These are phyloP conservation scores for Thelonectria discophora DNA, from an alignment of 2,329 filamentous ascomycete species.

Conservation along the genomic window DNA sequence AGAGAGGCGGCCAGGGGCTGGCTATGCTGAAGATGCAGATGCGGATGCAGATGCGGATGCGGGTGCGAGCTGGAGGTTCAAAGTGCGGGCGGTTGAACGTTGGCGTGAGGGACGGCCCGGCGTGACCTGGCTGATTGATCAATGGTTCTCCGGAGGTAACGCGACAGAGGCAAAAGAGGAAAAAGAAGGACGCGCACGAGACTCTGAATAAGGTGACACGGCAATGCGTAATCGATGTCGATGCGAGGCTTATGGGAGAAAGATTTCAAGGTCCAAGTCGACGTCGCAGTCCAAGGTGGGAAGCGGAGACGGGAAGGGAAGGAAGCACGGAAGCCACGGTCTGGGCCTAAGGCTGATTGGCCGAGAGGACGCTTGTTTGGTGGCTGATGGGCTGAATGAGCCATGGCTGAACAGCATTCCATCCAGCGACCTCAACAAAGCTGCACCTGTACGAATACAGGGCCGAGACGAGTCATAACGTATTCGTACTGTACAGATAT, in stretches of 20 bases:
- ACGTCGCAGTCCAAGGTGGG: background rate
- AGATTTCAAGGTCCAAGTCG: too few relatives aligned
- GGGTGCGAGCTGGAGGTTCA: background rate
- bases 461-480: too few relatives aligned
- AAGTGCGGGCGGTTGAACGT: background rate
- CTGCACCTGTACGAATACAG: too few relatives aligned
- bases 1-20: background rate
- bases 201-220: slow-evolving; percentile 1
- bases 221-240: slow-evolving; percentile 11
- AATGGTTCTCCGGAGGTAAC: background rate
- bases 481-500: too few relatives aligned
- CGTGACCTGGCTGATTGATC: background rate
- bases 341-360: background rate
- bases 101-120: background rate
- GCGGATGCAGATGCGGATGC: background rate
- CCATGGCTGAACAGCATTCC: too few relatives aligned
- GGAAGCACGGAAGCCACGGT: background rate
- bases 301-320: background rate
- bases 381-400: background rate
- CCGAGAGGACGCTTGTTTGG: background rate
- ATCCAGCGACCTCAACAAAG: too few relatives aligned
- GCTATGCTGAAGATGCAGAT: slow-evolving; percentile 12
- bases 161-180: background rate
- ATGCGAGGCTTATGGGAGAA: slow-evolving; percentile 6
- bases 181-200: background rate